These are phyloP conservation scores for Arachis monticola DNA, from an alignment of 331 rosid genomes.

Conservation along the genomic window DNA sequence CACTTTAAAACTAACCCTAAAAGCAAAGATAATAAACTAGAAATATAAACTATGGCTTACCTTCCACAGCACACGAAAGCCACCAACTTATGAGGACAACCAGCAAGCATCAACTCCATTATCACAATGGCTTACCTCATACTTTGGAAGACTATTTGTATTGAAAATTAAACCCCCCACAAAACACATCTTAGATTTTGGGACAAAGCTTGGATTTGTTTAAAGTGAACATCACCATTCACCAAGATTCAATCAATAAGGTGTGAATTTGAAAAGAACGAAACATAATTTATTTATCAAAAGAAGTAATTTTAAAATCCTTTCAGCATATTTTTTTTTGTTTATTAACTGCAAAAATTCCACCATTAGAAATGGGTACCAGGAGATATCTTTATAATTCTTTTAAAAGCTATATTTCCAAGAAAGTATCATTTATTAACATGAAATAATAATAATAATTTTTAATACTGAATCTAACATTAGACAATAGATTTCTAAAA, in stretches of 20 bases:
- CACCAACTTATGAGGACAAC: constrained; percentile 34
- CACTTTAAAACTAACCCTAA: neutral
- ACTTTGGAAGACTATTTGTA: constrained; percentile 16
- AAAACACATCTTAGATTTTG: constrained; percentile 16
- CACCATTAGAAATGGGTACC: neutral
- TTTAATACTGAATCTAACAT: neutral
- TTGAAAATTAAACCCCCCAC: neutral
- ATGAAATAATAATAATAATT: neutral
- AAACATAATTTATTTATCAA: neutral
- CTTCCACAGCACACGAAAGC: constrained; percentile 36
- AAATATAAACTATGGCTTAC: constrained; percentile 39
- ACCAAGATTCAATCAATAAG: neutral
- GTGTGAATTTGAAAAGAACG: constrained; percentile 16
- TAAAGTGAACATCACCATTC: neutral
- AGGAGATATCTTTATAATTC: neutral
- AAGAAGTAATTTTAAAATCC: neutral
- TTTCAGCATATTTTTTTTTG: neutral
- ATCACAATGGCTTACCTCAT: constrained; percentile 26
- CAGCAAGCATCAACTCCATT: constrained; percentile 31
- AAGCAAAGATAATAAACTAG: constrained; percentile 8
- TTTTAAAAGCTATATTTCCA: neutral
- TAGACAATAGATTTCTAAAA: neutral
- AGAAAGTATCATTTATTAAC: neutral
- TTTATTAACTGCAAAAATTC: neutral
- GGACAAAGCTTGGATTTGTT: neutral